A percentile compares a stretch with the other conserved stretches of the same genome.
Conservation (phyloP, 768 basidiomycete genomes). For the Suillus tomentosus region DNA sequence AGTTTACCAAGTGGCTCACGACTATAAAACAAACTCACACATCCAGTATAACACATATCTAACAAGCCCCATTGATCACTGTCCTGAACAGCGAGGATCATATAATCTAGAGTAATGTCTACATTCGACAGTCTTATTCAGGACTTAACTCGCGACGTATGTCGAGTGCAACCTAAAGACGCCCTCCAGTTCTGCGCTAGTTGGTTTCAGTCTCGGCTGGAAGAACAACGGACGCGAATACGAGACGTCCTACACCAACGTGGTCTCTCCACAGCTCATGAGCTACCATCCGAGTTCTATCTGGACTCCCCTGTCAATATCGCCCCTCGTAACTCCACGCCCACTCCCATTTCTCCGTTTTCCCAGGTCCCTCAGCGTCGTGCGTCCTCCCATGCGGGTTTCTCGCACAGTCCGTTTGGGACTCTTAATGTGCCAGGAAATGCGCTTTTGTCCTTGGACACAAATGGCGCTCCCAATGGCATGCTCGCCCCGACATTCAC, state of each 20-base stretch:
- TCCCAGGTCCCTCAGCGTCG: constrained; percentile 51
- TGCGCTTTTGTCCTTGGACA: constrained; percentile 61
- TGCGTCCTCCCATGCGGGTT: constrained; percentile 52
- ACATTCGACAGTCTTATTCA: constrained; percentile 81
- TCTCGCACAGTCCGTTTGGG: constrained; percentile 72
- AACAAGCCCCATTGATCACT: constrained; percentile 12
- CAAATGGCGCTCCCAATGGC: constrained; percentile 28
- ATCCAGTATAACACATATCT: background rate
- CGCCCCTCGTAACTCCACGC: constrained; percentile 32
- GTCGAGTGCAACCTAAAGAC: constrained; percentile 87
- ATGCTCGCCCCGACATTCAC: constrained; percentile 56
- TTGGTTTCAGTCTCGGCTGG: constrained; percentile 90
- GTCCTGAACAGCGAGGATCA: constrained; percentile 12
- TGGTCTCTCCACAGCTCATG: constrained; percentile 48
- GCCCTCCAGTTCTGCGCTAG: constrained; percentile 90
- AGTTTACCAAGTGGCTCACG: constrained; percentile 8
- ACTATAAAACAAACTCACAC: constrained; percentile 13
- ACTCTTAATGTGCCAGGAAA: constrained; percentile 82
- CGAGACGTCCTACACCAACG: constrained; percentile 65
- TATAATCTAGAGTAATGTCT: constrained; percentile 46
- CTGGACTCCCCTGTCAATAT: constrained; percentile 49
- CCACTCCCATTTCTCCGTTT: constrained; percentile 56
- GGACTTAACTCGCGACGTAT: constrained; percentile 84
- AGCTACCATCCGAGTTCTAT: constrained; percentile 61
- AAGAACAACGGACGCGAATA: constrained; percentile 78